Percentiles rank a stretch among this genome's conserved stretches.
Evolutionary conservation across 768 basidiomycete genomes (phyloP).

Genomic region (Daedaleopsis nitida): DNA sequence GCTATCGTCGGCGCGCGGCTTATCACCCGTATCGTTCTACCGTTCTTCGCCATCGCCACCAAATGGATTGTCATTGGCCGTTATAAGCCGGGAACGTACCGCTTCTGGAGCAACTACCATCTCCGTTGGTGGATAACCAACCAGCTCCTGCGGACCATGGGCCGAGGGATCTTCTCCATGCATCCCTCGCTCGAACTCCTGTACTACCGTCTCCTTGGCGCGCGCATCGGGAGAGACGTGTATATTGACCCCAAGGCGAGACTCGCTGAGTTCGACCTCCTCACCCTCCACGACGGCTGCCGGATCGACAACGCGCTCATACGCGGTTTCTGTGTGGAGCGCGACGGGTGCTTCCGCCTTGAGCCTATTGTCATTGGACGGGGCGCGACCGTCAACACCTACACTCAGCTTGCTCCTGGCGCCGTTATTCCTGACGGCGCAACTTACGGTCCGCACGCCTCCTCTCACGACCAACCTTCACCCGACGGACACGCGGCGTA

Average conservation of each 20-base stretch:
- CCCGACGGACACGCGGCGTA: slow-evolving; percentile 41
- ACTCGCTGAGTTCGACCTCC: slow-evolving; percentile 46
- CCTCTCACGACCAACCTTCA: slow-evolving; percentile 42
- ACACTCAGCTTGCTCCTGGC: slow-evolving; percentile 46
- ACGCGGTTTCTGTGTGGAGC: slow-evolving; percentile 49
- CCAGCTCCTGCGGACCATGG: slow-evolving; percentile 40
- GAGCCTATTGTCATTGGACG: slow-evolving; percentile 41
- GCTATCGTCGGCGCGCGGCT: slow-evolving; percentile 40
- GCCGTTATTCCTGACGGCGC: slow-evolving; percentile 37
- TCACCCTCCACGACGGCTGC: slow-evolving; percentile 45
- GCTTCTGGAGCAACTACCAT: slow-evolving; percentile 38
- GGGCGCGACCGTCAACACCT: slow-evolving; percentile 44
- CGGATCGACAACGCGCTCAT: slow-evolving; percentile 43
- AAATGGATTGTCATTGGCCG: slow-evolving; percentile 50
- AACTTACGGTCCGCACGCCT: slow-evolving; percentile 50
- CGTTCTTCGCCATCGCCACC: slow-evolving; percentile 43
- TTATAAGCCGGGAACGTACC: slow-evolving; percentile 35
- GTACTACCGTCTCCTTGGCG: slow-evolving; percentile 50
- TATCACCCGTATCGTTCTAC: slow-evolving; percentile 38
- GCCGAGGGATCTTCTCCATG: slow-evolving; percentile 44
- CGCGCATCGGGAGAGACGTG: slow-evolving; percentile 46
- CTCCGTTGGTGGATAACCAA: slow-evolving; percentile 50
- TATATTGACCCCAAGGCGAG: slow-evolving; percentile 39
- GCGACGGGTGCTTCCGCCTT: slow-evolving; percentile 46
- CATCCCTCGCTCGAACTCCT: slow-evolving; percentile 40